Conservation (phyloP, 2,329 filamentous ascomycete species). For the Daldinia sp. region DNA sequence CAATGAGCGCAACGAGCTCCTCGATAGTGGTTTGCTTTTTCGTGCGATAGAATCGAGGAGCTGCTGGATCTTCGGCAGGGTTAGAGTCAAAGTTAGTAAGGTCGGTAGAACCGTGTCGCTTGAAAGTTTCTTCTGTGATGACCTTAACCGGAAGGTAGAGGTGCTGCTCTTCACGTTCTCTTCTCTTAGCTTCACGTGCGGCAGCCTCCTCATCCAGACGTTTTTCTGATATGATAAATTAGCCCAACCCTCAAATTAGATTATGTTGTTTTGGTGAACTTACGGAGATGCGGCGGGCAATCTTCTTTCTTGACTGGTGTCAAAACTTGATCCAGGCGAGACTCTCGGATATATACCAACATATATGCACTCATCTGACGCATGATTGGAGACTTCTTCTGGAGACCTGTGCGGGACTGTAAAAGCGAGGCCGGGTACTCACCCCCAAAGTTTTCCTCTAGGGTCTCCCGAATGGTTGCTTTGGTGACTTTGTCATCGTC, state of each 20-base stretch:
- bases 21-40: conserved; percentile 78
- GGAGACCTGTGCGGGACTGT: conserved; percentile 55
- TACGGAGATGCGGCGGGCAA: conserved; percentile 82
- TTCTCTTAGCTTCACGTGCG: conserved; percentile 76
- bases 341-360: conserved; percentile 95
- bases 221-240: conserved; percentile 58
- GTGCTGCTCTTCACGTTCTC: conserved; percentile 93
- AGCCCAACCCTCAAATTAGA: neutral
- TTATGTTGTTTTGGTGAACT: conserved; percentile 48
- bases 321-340: conserved; percentile 82
- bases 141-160: conserved; percentile 87
- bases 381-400: conserved; percentile 67
- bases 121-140: conserved; percentile 83
- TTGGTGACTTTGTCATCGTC: conserved; percentile 98
- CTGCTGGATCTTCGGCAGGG: conserved; percentile 65
- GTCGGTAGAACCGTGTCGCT: conserved; percentile 83
- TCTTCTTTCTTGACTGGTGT: conserved; percentile 78
- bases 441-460: conserved; percentile 97
- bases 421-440: conserved; percentile 70
- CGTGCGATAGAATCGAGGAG: conserved; percentile 76
- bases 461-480: conserved; percentile 86
- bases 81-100: conserved; percentile 73
- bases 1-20: conserved; percentile 77
- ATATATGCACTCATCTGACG: conserved; percentile 91
- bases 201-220: conserved; percentile 84